Evolutionary conservation across 2,329 filamentous ascomycete species (phyloP).

Genomic region (Xylaria polymorpha): DNA sequence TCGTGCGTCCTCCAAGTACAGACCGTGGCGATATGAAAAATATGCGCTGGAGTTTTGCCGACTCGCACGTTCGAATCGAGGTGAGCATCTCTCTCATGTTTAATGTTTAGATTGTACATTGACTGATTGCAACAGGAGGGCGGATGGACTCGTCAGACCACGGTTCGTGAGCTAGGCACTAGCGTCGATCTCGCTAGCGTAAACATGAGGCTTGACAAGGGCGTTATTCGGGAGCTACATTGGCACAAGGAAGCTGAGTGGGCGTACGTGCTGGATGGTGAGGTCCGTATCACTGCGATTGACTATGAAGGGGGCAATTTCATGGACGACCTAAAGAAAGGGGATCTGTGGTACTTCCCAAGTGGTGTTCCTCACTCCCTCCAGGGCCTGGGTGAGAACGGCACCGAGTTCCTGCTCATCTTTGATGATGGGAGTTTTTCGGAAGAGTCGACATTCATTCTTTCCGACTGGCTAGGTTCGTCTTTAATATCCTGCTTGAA

Average conservation of each 20-base stretch:
- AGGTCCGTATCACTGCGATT: constrained; percentile 77
- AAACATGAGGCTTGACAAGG: constrained; percentile 80
- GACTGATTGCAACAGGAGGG: constrained; percentile 64
- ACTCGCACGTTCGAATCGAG: constrained; percentile 73
- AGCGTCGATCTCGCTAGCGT: constrained; percentile 79
- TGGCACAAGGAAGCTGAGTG: constrained; percentile 87
- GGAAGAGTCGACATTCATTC: constrained; percentile 75
- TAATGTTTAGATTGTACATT: neutral
- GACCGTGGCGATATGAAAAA: constrained; percentile 77
- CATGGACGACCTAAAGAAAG: constrained; percentile 79
- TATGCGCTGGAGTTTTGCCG: constrained; percentile 77
- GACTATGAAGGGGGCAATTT: constrained; percentile 82
- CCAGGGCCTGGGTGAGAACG: constrained; percentile 75
- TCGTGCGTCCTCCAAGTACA: constrained; percentile 77
- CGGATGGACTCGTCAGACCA: constrained; percentile 82
- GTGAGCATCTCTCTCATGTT: constrained; percentile 51
- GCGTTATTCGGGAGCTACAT: constrained; percentile 80
- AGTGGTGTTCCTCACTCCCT: constrained; percentile 81
- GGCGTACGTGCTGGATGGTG: constrained; percentile 78
- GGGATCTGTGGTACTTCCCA: constrained; percentile 86
- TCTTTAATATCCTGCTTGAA: constrained; percentile 17
- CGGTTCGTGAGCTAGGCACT: constrained; percentile 70
- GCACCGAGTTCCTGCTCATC: constrained; percentile 72
- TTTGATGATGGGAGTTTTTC: constrained; percentile 59
- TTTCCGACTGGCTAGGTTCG: constrained; percentile 77